Base-by-base conservation (phyloP, 1,284 basidiomycete species). In the Irpex rosettiformis region DNA sequence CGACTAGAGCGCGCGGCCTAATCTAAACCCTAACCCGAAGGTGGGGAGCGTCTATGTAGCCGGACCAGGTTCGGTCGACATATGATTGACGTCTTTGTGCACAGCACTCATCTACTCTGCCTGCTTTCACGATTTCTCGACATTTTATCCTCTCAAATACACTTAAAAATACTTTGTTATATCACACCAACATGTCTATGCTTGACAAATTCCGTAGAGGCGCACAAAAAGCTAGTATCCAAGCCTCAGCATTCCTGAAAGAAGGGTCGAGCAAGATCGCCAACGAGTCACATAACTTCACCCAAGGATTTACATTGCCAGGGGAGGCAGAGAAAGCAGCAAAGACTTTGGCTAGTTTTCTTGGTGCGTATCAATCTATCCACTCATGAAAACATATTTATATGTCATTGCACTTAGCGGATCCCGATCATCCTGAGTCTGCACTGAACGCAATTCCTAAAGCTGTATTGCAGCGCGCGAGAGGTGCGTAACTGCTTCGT, bases 401-500 rank as follows among this genome's bases (percentile, higher is more conserved):
- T 52, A 11, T 51, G 42, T 56, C 61, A n/a, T 18, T n/a, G n/a
- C n/a, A 51, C 58, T 22, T 69, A 94, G 96, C 96, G 61, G 90
- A 98, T 73, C 96, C 96, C 11, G 81, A 84, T 30, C 80, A 89
- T 65, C 95, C 95, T 10, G 85, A 93, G 67, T 94, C 93, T 42
- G 96, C 96, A 1, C 85, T 99, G 61, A 98, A 98, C 74, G 77
- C 96, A 4, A 93, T 99, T 65, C 97, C 97, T 7, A 98, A 98
- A 73, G 92, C 89, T 18, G 94, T 99, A 48, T 76, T 99, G 13
- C 89, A 93, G 64, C 82, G 86, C 59, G 94, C 96, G 60, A 87
- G 90, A 83, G 94, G 94, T 90, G 65, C 62, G 79, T 66, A 10
- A 11, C 18, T 42, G 10, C 40, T 22, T 24, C 13, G 8, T 11